Conservation (phyloP, 495 filamentous ascomycete genomes). For the Penicillium fimorum region DNA sequence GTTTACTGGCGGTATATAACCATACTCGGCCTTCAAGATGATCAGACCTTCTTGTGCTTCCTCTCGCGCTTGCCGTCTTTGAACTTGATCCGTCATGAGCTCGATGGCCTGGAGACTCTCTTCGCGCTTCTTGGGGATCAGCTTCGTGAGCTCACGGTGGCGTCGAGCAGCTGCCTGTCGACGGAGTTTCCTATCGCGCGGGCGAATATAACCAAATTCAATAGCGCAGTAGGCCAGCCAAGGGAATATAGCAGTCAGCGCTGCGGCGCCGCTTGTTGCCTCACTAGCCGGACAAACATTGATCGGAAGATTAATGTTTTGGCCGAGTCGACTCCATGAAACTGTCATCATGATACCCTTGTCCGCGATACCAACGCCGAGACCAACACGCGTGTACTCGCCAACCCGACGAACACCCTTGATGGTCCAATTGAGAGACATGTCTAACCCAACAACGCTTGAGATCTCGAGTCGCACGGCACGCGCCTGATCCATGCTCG, state of each 20-base stretch:
- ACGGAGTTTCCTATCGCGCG: constrained; percentile 37
- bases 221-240: constrained; percentile 50
- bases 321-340: constrained; percentile 44
- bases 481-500: constrained; percentile 32
- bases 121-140: constrained; percentile 41
- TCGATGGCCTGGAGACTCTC: constrained; percentile 54
- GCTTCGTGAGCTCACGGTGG: constrained; percentile 41
- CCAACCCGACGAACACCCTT: constrained; percentile 40
- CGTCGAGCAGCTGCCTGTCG: constrained; percentile 34
- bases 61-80: constrained; percentile 45
- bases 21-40: constrained; percentile 45
- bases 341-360: constrained; percentile 41
- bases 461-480: constrained; percentile 36
- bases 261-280: constrained; percentile 36
- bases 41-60: constrained; percentile 37
- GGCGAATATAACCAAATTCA: constrained; percentile 49
- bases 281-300: constrained; percentile 38
- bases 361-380: constrained; percentile 38
- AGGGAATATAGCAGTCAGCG: constrained; percentile 43
- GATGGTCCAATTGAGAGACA: constrained; percentile 37
- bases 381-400: constrained; percentile 39
- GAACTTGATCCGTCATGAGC: constrained; percentile 52
- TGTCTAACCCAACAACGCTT: constrained; percentile 21
- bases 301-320: constrained; percentile 42
- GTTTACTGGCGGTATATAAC: constrained; percentile 31